Evolutionary conservation across 352 stramenopile species (phyloP).

Genomic region (Pythium sukuiense): DNA sequence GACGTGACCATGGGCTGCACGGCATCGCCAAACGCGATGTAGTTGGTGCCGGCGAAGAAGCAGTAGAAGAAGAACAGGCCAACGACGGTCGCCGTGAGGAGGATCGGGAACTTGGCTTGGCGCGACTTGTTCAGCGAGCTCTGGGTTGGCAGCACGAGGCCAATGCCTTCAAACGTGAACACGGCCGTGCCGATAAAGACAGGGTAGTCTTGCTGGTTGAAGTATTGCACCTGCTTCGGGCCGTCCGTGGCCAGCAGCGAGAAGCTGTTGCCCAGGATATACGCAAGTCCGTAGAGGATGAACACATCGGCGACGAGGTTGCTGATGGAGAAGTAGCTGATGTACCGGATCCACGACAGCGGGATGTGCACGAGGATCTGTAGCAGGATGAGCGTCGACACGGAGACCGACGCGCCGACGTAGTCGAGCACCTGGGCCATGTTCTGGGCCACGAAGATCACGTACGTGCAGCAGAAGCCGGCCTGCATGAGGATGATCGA

Average conservation of each 20-base stretch:
- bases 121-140: conserved; percentile 58
- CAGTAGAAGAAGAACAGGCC: conserved; percentile 81
- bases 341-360: conserved; percentile 84
- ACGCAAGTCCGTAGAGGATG: conserved; percentile 78
- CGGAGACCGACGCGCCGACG: conserved; percentile 38
- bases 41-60: conserved; percentile 80
- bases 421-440: conserved; percentile 71
- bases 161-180: conserved; percentile 84
- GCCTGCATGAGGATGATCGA: conserved; percentile 85
- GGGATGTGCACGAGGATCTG: conserved; percentile 78
- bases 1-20: conserved; percentile 75
- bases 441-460: conserved; percentile 85
- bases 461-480: conserved; percentile 85
- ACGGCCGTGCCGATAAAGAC: conserved; percentile 81
- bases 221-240: conserved; percentile 52
- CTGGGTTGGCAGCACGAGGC: conserved; percentile 75
- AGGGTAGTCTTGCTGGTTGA: conserved; percentile 71
- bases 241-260: conserved; percentile 50
- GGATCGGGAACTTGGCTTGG: conserved; percentile 60
- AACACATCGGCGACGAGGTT: conserved; percentile 85
- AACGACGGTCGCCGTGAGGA: conserved; percentile 64
- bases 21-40: conserved; percentile 64
- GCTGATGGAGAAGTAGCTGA: conserved; percentile 86
- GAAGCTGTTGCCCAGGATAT: conserved; percentile 77
- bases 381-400: conserved; percentile 66